Conservation (phyloP, 1,284 basidiomycete species). For the Ustilago lituana region DNA sequence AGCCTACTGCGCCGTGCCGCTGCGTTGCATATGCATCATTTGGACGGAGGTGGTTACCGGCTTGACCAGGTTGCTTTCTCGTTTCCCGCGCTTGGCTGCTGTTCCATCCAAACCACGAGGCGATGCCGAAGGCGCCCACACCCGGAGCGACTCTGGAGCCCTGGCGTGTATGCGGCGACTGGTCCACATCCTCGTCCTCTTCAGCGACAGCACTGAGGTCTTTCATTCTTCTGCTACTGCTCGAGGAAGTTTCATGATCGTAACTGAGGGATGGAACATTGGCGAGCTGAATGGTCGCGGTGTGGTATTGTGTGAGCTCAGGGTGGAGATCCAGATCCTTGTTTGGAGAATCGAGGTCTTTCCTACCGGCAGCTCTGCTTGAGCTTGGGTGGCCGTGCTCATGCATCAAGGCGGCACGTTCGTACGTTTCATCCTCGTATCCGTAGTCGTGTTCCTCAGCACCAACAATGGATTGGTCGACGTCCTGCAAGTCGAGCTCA, state of each 20-base stretch:
- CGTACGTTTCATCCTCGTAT: conserved; percentile 32
- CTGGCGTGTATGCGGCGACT: neutral
- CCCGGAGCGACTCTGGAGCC: conserved; percentile 7
- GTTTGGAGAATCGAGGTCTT: neutral
- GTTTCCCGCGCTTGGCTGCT: neutral
- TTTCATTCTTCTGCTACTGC: neutral
- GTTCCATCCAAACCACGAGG: conserved; percentile 38
- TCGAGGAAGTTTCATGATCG: conserved; percentile 3
- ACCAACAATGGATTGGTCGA: conserved; percentile 11
- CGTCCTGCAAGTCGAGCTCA: conserved; percentile 40
- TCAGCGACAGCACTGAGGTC: conserved; percentile 16
- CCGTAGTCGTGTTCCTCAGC: conserved; percentile 16
- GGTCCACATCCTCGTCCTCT: conserved; percentile 6
- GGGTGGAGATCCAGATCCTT: conserved; percentile 23
- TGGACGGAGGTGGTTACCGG: conserved; percentile 9
- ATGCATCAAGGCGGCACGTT: conserved; percentile 12
- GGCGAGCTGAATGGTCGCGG: conserved; percentile 22
- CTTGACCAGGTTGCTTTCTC: too few species aligned
- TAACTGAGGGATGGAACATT: conserved; percentile 37
- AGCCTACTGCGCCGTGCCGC: conserved; percentile 3
- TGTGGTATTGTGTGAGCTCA: conserved; percentile 40
- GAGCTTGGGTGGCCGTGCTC: neutral
- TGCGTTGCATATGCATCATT: neutral
- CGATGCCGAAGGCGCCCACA: conserved; percentile 31
- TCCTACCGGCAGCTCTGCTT: neutral